These are phyloP conservation scores for Talaromyces sp. DNA, from an alignment of 2,329 filamentous ascomycete species.

Conservation along the genomic window DNA sequence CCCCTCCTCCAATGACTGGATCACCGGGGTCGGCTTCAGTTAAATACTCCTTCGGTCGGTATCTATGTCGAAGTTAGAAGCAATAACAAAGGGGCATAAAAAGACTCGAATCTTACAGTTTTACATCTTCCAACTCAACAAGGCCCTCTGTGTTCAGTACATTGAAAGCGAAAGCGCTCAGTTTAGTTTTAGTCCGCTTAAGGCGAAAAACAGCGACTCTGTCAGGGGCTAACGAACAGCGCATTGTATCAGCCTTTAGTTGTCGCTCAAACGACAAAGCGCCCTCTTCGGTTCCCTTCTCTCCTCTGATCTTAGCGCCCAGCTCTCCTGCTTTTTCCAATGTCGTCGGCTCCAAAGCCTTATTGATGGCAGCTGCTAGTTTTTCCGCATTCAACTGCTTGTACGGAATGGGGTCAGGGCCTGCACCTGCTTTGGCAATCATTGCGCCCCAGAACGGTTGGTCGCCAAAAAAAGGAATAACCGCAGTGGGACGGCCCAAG, in stretches of 20 bases:
- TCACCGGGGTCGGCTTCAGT: conserved; percentile 74
- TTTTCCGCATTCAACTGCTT: conserved; percentile 61
- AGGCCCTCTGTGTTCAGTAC: conserved; percentile 4
- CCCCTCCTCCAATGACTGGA: conserved; percentile 69
- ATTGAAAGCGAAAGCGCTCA: conserved; percentile 60
- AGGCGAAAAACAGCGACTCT: conserved; percentile 70
- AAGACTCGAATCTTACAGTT: conserved; percentile 50
- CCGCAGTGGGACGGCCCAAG: conserved; percentile 70
- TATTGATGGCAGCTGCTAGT: conserved; percentile 58
- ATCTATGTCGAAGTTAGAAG: conserved; percentile 25
- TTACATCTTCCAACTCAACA: conserved; percentile 57
- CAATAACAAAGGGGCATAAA: not conserved
- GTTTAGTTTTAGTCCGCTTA: conserved; percentile 57
- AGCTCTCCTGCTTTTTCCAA: conserved; percentile 52
- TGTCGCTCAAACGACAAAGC: conserved; percentile 64
- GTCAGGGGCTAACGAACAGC: conserved; percentile 63
- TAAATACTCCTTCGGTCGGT: conserved; percentile 61
- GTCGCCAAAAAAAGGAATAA: conserved; percentile 83
- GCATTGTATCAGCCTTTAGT: conserved; percentile 58
- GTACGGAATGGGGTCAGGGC: conserved; percentile 63
- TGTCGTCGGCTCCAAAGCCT: conserved; percentile 56
- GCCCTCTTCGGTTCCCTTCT: conserved; percentile 54
- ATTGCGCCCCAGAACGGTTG: conserved; percentile 80
- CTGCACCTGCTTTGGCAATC: conserved; percentile 65
- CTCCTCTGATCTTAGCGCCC: conserved; percentile 52